Base-by-base conservation (phyloP, 108 stramenopile genomes). In the Discostella stelligeroides region DNA sequence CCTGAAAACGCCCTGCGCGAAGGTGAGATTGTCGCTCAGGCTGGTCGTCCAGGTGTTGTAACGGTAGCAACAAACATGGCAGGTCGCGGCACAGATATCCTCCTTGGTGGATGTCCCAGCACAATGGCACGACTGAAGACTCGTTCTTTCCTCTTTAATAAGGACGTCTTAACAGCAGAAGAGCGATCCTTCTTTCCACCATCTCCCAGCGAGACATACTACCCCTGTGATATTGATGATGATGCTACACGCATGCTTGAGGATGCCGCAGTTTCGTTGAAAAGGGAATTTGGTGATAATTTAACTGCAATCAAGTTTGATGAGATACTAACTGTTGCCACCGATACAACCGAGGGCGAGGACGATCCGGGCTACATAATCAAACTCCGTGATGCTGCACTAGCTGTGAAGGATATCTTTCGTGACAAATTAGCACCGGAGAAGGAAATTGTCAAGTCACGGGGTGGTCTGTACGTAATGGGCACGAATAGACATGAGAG, bases 1-100 rank as follows among this genome's bases (percentile, higher is more conserved):
- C 96, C 96, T 25, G 88, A 97, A 59, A 90, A 95, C 76, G 95
- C 96, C 17, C 82, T 89, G 30, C 82, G 94, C 14, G 97, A 98
- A 79, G 85, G 90, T 45, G 96, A 97, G 79, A 94, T 98, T 64
- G 84, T 98, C 25, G 92, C 94, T 6, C 97, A 98, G 76, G 97
- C 97, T 23, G 97, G 97, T 30, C 85, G 97, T 46, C 73, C 92
- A 27, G 96, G 95, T 25, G 87, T 84, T 12, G 97, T 98, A 25
- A 98, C 97, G 8, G 96, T 98, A 10, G 95, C 96, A 11, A 98
- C 97, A n/a, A 98, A 98, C 80, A 89, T 98, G 96, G 96, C 96
- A 10, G 96, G 98, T 34, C 89, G 95, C 43, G 97, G 97, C 53
- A 98, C 98, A 5, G 98, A 98, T 67, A 98, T 98, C 76, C 64